These are phyloP conservation scores for Tolypocladium tundrense DNA, from an alignment of 2,329 filamentous ascomycete species.

Conservation along the genomic window DNA sequence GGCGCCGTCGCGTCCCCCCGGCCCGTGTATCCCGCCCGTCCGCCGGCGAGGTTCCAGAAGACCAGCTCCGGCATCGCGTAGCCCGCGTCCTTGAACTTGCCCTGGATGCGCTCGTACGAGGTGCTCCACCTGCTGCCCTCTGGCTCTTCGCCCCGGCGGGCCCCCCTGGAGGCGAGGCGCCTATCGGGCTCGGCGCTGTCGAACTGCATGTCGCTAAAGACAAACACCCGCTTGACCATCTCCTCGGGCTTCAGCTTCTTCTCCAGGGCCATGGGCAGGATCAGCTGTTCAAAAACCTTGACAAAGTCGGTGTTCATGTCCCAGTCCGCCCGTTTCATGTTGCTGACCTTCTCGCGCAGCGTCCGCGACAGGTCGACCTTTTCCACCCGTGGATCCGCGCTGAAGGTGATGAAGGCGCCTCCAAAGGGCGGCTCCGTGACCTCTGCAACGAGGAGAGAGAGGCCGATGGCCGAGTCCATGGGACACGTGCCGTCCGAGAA, in stretches of 20 bases:
- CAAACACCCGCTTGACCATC: constrained; percentile 51
- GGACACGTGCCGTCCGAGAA: constrained; percentile 37
- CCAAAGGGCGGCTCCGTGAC: constrained; percentile 41
- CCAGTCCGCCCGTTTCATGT: constrained; percentile 24
- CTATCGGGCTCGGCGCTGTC: constrained; percentile 19
- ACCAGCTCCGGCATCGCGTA: constrained; percentile 50
- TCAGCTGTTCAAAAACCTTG: constrained; percentile 41
- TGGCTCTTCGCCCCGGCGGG: neutral
- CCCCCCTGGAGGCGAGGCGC: no score
- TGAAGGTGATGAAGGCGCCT: constrained; percentile 46
- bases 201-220: constrained; percentile 55
- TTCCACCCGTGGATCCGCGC: constrained; percentile 26
- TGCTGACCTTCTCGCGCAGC: constrained; percentile 30
- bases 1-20: constrained; percentile 20
- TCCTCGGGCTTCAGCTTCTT: constrained; percentile 41
- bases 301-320: constrained; percentile 39
- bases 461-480: constrained; percentile 42
- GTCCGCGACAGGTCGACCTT: constrained; percentile 24
- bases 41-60: constrained; percentile 48
- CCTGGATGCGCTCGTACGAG: constrained; percentile 39
- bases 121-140: constrained; percentile 24
- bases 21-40: constrained; percentile 14
- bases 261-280: constrained; percentile 41
- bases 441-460: constrained; percentile 46
- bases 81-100: constrained; percentile 32